Base-by-base conservation (phyloP, 1,284 basidiomycete genomes). In the Cryptococcus maquisensis region DNA sequence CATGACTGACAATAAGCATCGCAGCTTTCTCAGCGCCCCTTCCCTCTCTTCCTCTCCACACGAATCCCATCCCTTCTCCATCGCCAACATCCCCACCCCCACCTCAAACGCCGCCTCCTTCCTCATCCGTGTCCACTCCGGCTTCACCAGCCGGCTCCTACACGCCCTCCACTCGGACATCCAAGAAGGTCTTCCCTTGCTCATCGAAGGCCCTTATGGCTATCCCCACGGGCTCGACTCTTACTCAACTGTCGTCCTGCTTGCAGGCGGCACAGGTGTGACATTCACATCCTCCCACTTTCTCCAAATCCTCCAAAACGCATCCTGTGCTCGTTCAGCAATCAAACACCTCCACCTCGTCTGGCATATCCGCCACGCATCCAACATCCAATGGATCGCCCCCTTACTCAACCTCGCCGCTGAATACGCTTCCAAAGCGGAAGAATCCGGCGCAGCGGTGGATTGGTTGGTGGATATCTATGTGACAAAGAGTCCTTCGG, bases 161-260 rank as follows among this genome's bases (percentile, higher is more conserved):
- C 61, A 62, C 40, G 57, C 61, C 1, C 50, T 67, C n/a, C n/a
- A 16, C 2, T 55, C 50, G 10, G 57, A 59, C 1, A 48, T 47
- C 0, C 55, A 49, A 13, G 57, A 50, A 8, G 24, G 46, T 16
- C 60, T 73, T 20, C 63, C 65, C 1, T 54, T 69, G 5, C 64
- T 53, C 35, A 49, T 76, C 28, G 75, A 77, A 49, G 75, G 74
- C 0, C 71, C 75, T 18, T 76, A 77, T 50, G 75, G 74, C 18
- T 52, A 57, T 5, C 51, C 62, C 1, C 64, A 64, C 3, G 42
- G 56, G 3, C 54, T 74, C 2, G 47, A 56, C 15, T 52, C 58
- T 6, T 68, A 65, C 54, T 54, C 66, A 3, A 64, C 66, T 7
- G 67, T 72, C 9, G 46, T 77, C 18, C 59, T 76, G 16, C 49